phyloP scores from a whole-genome alignment of 495 filamentous ascomycete species.

The Tuber calosporum region DNA sequence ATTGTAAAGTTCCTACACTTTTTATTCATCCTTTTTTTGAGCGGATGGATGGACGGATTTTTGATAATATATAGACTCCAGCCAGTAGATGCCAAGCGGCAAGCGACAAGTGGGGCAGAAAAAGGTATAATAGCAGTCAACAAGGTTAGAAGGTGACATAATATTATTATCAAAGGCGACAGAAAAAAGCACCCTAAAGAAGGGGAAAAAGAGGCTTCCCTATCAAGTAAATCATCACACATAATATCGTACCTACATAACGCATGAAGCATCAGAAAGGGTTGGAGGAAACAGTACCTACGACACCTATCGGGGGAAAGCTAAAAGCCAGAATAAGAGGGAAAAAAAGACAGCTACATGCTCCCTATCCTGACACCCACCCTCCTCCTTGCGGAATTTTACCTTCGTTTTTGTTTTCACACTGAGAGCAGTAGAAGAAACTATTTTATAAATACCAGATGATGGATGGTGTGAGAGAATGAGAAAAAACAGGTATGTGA shows the following conservation, averaged over 20 bases:
- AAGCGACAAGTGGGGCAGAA: not conserved
- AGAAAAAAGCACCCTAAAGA: not conserved
- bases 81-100: not conserved
- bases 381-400: not conserved
- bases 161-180: not conserved
- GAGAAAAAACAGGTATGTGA: not conserved
- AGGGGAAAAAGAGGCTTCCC: not conserved
- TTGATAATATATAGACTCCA: not conserved
- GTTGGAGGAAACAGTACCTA: not conserved
- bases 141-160: not conserved
- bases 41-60: not conserved
- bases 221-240: constrained; percentile 1
- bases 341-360: not conserved
- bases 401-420: not conserved
- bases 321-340: not conserved
- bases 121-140: not conserved
- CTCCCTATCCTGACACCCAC: not conserved
- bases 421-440: not conserved
- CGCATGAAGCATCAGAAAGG: not conserved
- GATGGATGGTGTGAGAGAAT: not conserved
- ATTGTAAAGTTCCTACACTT: not conserved
- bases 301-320: not conserved
- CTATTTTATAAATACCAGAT: not conserved
- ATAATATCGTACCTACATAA: constrained; percentile 3
- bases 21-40: not conserved